phyloP scores from a whole-genome alignment of 2,329 filamentous ascomycete genomes.

The Conoideocrella luteorostrata region DNA sequence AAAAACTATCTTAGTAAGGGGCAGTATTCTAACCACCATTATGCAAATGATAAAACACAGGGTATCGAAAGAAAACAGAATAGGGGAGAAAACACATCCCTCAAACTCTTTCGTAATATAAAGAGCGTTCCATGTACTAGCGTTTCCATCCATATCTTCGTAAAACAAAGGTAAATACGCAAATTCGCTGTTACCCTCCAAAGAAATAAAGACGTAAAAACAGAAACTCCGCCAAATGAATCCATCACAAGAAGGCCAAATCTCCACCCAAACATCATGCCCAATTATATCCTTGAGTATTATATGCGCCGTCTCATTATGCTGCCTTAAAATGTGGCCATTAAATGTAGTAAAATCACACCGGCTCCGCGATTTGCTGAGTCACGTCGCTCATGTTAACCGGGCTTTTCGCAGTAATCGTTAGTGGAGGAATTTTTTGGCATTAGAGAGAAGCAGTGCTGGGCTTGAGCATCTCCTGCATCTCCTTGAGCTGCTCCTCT shows the following conservation, averaged over 20 bases:
- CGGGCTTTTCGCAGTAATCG: no score
- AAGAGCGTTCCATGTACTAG: neutral
- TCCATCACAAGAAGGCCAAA: neutral
- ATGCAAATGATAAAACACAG: slow-evolving; percentile 12
- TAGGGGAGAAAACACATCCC: neutral
- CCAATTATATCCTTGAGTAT: neutral
- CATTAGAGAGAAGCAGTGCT: slow-evolving; percentile 13
- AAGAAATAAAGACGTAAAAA: neutral
- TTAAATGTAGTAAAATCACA: neutral
- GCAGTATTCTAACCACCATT: neutral
- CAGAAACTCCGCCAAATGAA: neutral
- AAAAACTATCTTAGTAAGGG: neutral
- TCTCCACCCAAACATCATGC: neutral
- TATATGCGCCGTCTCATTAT: slow-evolving; percentile 2
- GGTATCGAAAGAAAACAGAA: slow-evolving; percentile 16
- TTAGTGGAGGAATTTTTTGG: no score
- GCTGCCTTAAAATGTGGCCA: slow-evolving; percentile 1
- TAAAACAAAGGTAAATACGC: neutral
- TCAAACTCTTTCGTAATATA: no score
- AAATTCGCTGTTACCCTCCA: no score
- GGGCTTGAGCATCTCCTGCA: slow-evolving; percentile 44
- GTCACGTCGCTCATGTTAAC: no score
- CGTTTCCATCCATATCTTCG: slow-evolving; percentile 7
- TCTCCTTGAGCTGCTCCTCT: slow-evolving; percentile 52
- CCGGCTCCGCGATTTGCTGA: no score